Evolutionary conservation across 345 rosid species (phyloP).

Genomic region (Iberis pinnata): DNA sequence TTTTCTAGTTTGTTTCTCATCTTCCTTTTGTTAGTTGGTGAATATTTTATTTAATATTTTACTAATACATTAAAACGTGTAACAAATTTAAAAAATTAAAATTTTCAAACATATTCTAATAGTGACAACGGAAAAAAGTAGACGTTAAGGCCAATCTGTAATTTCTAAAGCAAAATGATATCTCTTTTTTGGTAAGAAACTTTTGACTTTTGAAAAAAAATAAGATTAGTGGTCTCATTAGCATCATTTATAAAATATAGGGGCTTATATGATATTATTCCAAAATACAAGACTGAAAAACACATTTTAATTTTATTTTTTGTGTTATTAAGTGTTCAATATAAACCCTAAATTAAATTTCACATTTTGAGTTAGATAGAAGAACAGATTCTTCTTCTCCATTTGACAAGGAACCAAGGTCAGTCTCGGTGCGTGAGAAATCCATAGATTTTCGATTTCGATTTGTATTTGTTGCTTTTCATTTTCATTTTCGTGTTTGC

Average conservation of each 20-base stretch:
- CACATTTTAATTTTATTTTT: constrained; percentile 1
- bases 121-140: too few relatives aligned
- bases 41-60: too few relatives aligned
- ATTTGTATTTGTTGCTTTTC: background rate
- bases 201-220: constrained; percentile 10
- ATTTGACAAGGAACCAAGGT: constrained; percentile 16
- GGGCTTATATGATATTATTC: constrained; percentile 14
- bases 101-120: too few relatives aligned
- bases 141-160: background rate
- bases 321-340: constrained; percentile 7
- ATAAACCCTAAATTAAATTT: constrained; percentile 35
- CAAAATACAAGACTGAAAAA: constrained; percentile 31
- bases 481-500: constrained; percentile 7
- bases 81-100: too few relatives aligned
- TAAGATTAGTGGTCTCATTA: constrained; percentile 13
- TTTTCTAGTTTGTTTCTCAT: too few relatives aligned
- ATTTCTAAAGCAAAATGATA: background rate
- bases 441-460: background rate
- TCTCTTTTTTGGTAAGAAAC: constrained; percentile 20
- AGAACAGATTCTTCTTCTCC: constrained; percentile 29
- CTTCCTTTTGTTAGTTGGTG: too few relatives aligned
- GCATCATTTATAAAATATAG: constrained; percentile 12
- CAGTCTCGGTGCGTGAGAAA: constrained; percentile 19
- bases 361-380: constrained; percentile 27
- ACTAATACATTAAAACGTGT: too few relatives aligned